Conservation (phyloP, 805 yeast genomes). For the Candida sonorensis region DNA sequence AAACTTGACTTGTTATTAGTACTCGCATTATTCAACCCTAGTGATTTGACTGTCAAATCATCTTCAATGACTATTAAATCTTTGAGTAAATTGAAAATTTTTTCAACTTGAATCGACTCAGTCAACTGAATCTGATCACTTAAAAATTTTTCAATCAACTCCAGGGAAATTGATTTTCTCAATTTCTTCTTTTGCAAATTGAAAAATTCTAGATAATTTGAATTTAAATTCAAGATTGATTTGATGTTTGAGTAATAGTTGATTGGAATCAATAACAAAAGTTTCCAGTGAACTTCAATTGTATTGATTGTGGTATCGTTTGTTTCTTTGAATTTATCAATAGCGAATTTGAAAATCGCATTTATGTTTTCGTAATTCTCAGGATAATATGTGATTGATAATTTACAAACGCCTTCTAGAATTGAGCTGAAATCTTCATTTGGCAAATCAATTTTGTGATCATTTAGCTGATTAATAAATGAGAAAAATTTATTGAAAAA, state of each 20-base stretch:
- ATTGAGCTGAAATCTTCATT: constrained; percentile 59
- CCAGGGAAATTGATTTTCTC: constrained; percentile 52
- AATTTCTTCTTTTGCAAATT: constrained; percentile 42
- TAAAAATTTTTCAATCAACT: constrained; percentile 54
- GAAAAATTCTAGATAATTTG: constrained; percentile 48
- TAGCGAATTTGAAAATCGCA: constrained; percentile 50
- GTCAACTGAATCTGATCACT: constrained; percentile 30
- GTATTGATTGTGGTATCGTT: constrained; percentile 17
- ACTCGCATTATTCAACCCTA: constrained; percentile 27
- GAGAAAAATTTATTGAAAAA: constrained; percentile 62
- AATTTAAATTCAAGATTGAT: constrained; percentile 32
- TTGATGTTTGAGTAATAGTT: constrained; percentile 32
- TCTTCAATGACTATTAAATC: constrained; percentile 38
- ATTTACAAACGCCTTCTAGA: constrained; percentile 55
- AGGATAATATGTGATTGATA: constrained; percentile 65
- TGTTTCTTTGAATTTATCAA: constrained; percentile 25
- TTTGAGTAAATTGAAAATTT: constrained; percentile 50
- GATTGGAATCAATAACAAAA: constrained; percentile 44
- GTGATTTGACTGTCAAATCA: constrained; percentile 28
- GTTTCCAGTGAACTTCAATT: constrained; percentile 26
- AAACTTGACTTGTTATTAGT: constrained; percentile 10
- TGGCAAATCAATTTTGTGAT: constrained; percentile 58
- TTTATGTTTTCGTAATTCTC: constrained; percentile 54
- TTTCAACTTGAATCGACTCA: constrained; percentile 45
- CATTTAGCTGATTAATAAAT: constrained; percentile 50